Percentiles rank a stretch among this genome's conserved stretches.
Evolutionary conservation across 2,329 filamentous ascomycete genomes (phyloP).

Genomic region (Pyrenophora tritici-repentis): DNA sequence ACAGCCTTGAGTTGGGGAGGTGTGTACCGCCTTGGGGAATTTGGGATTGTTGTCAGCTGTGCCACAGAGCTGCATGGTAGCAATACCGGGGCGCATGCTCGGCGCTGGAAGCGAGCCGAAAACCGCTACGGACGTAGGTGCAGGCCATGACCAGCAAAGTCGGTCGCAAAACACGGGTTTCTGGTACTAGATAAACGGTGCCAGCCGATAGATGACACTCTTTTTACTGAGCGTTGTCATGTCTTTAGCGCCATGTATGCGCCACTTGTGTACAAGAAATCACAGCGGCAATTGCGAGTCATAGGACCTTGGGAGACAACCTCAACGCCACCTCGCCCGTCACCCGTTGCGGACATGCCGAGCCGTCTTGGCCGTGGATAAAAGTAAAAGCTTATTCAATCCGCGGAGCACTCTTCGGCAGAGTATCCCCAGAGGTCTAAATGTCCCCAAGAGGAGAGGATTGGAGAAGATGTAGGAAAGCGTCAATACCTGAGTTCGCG

Average conservation of each 20-base stretch:
- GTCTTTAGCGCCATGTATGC: too few species aligned
- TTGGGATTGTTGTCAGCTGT: background rate
- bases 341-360: background rate
- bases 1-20: background rate
- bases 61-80: background rate
- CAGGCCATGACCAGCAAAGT: too few species aligned
- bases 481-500: too few species aligned
- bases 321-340: too few species aligned
- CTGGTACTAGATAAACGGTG: too few species aligned
- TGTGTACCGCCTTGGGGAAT: background rate
- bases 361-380: background rate
- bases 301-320: too few species aligned
- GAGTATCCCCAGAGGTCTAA: background rate
- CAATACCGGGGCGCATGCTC: background rate
- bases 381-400: background rate
- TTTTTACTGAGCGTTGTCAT: too few species aligned
- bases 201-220: too few species aligned
- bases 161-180: too few species aligned
- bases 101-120: background rate
- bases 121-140: background rate
- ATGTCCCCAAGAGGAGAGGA: background rate
- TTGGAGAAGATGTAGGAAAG: too few species aligned
- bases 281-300: too few species aligned
- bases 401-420: background rate
- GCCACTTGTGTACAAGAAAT: too few species aligned